Conservation (phyloP, 495 filamentous ascomycete genomes). For the Hyaloscypha finlandica region DNA sequence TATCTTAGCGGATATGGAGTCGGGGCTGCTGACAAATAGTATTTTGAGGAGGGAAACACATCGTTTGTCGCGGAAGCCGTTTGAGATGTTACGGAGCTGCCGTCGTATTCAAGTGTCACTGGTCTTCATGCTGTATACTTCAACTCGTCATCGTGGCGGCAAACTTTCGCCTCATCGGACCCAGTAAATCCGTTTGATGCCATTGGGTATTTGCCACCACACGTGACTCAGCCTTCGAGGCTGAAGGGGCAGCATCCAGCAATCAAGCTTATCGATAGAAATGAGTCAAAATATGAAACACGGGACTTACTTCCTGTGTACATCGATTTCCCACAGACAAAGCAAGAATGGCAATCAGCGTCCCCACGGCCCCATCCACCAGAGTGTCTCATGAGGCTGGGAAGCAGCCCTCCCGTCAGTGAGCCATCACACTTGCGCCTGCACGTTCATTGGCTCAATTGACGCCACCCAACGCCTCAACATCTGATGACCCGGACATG, state of each 20-base stretch:
- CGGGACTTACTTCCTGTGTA: too few relatives aligned
- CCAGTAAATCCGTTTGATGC: constrained; percentile 5
- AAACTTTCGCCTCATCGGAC: constrained; percentile 7
- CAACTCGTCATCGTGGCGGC: neutral
- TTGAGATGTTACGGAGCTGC: neutral
- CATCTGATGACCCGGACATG: constrained; percentile 4
- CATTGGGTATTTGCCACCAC: constrained; percentile 14
- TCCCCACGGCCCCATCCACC: neutral
- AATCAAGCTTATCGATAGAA: constrained; percentile 5
- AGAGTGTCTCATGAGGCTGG: constrained; percentile 21
- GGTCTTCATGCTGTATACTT: neutral
- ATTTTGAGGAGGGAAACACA: neutral
- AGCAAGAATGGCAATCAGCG: neutral
- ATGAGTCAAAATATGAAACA: constrained; percentile 6
- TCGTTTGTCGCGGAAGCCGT: neutral
- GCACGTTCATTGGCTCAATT: constrained; percentile 13
- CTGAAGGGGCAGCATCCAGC: neutral
- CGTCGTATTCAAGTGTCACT: neutral
- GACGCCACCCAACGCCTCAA: too few relatives aligned
- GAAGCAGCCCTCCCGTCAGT: neutral
- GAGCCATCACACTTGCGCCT: constrained; percentile 1
- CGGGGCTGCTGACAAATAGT: neutral
- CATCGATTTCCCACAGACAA: neutral
- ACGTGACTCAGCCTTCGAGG: constrained; percentile 16
- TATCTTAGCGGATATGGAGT: neutral